A percentile compares a stretch with the other conserved stretches of the same genome.
Evolutionary conservation across 306 rosid species (phyloP).

Genomic region (Sindora glabra): DNA sequence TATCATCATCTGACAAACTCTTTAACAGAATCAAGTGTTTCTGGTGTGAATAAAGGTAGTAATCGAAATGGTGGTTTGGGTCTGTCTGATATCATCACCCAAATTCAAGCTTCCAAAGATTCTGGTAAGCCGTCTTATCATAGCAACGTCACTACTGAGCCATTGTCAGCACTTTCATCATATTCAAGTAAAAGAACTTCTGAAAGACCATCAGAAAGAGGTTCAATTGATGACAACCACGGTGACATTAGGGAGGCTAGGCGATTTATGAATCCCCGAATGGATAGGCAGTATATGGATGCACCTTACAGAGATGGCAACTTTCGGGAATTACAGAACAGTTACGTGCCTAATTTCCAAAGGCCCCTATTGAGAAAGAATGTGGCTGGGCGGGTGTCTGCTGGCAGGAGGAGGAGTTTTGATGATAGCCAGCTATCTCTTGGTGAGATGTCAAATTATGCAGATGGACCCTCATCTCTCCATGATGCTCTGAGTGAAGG

Average conservation of each 20-base stretch:
- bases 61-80: constrained; percentile 82
- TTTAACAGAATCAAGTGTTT: constrained; percentile 55
- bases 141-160: constrained; percentile 38
- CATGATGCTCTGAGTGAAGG: constrained; percentile 90
- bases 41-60: constrained; percentile 52
- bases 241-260: constrained; percentile 60
- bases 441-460: constrained; percentile 67
- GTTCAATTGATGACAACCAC: constrained; percentile 51
- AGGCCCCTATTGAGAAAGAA: constrained; percentile 90
- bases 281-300: constrained; percentile 66
- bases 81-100: constrained; percentile 83
- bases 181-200: constrained; percentile 49
- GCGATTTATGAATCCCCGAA: constrained; percentile 46
- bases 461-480: constrained; percentile 75
- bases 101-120: constrained; percentile 94
- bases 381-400: constrained; percentile 62
- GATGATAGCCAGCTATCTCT: constrained; percentile 78
- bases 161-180: constrained; percentile 52
- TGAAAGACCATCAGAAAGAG: constrained; percentile 62
- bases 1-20: constrained; percentile 61
- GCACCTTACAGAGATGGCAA: constrained; percentile 56
- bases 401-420: constrained; percentile 84
- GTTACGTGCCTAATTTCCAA: constrained; percentile 85
- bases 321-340: constrained; percentile 66
- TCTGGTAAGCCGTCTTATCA: constrained; percentile 54